Evolutionary conservation across 2,329 filamentous ascomycete genomes (phyloP).

Genomic region (Fusarium bactridioides): DNA sequence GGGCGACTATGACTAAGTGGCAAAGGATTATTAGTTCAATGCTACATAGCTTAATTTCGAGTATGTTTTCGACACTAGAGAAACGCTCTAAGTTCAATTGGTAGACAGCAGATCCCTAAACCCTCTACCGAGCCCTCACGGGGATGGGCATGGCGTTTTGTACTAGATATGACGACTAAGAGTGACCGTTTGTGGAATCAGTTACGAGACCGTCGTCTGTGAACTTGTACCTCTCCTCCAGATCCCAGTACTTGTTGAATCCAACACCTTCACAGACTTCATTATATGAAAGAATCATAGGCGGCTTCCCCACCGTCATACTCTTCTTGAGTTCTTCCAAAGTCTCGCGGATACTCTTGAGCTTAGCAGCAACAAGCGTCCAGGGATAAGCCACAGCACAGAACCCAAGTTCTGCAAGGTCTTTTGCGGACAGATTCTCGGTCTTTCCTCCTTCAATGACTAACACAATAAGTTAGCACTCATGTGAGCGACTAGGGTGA

Average conservation of each 20-base stretch:
- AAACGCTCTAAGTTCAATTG: accelerated
- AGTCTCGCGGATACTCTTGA: constrained; percentile 50
- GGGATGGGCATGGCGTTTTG: accelerated
- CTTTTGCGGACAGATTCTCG: constrained; percentile 45
- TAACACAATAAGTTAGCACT: not conserved
- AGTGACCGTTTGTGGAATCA: not conserved
- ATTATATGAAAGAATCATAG: constrained; percentile 52
- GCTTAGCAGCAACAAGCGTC: constrained; percentile 53
- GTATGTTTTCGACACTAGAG: accelerated
- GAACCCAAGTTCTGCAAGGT: constrained; percentile 49
- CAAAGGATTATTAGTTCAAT: accelerated
- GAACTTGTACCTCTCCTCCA: not conserved
- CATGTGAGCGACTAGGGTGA: not conserved
- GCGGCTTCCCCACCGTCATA: constrained; percentile 51
- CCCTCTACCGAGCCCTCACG: accelerated
- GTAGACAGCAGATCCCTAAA: accelerated
- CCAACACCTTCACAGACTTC: constrained; percentile 57
- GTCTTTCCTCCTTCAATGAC: constrained; percentile 47
- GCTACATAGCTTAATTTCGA: accelerated
- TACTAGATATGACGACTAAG: not conserved
- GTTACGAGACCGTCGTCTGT: not conserved
- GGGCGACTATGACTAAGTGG: accelerated
- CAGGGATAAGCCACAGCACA: constrained; percentile 54
- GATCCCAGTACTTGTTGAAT: constrained; percentile 51
- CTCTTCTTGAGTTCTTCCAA: constrained; percentile 51